Base-by-base conservation (phyloP, 306 rosid species). In the Medicago truncatula region DNA sequence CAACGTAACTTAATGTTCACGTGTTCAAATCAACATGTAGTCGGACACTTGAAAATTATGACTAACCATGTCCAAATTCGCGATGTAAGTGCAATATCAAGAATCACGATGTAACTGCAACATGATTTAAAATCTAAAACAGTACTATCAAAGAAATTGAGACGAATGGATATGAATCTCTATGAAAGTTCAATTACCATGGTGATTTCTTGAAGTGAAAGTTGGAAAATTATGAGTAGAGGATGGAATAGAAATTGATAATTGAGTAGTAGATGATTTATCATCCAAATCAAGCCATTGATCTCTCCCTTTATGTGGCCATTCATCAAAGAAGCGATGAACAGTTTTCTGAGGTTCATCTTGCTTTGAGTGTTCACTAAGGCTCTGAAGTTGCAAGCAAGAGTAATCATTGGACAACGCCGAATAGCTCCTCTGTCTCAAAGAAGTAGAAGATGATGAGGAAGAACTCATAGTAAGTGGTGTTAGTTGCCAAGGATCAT, bases 271-370 rank as follows among this genome's bases (percentile, higher is more conserved):
- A 44, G 98, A 89, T 1, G 97, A 86, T 81, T 89, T 89, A 53
- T 87, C 93, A 44, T 87, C 91, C 79, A 91, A 87, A 78, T 93
- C 96, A 64, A 88, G 89, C 98, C 96, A 89, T 44, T 95, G 83
- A 16, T 83, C 88, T 84, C 84, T 81, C 3, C 86, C 88, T 83
- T 87, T 89, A 16, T 76, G 90, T 9, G 98, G 97, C 88, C 89
- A 88, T 76, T 93, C 98, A 50, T 93, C 98, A 43, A 93, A 84
- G 91, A 93, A 93, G 14, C 83, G 88, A 73, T 92, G 97, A 74
- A 93, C 69, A 25, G 89, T 93, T 81, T 82, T 91, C 82, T 85
- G 91, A 70, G 95, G 84, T 69, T 87, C 96, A 53, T 84, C 87
- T 83, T 80, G 87, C 75, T 84, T 87, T 64, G 80, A 28, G 17